Conservation (phyloP, 2,329 filamentous ascomycete species). For the Calonectria naviculata region DNA sequence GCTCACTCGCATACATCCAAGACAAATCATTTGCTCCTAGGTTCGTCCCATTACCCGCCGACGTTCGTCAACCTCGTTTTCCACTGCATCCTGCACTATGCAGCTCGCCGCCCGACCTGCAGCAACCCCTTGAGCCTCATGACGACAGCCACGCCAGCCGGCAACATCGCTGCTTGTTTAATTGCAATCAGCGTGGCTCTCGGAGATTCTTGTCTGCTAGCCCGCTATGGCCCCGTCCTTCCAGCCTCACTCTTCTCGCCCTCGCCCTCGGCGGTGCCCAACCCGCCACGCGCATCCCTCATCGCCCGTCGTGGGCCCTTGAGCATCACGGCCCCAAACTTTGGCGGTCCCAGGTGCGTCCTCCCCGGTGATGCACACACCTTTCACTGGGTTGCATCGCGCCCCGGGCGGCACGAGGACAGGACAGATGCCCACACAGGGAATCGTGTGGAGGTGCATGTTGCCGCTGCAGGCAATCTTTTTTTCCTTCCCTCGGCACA, state of each 20-base stretch:
- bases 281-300: background rate
- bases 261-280: background rate
- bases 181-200: background rate
- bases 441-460: slow-evolving; percentile 32
- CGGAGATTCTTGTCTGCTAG: background rate
- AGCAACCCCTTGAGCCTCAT: slow-evolving; percentile 39
- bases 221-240: background rate
- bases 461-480: slow-evolving; percentile 40
- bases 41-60: slow-evolving; percentile 31
- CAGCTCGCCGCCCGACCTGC: slow-evolving; percentile 36
- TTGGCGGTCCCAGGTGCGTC: slow-evolving; percentile 10
- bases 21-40: slow-evolving; percentile 25
- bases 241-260: background rate
- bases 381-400: slow-evolving; percentile 33
- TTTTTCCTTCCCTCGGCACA: slow-evolving; percentile 23
- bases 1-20: slow-evolving; percentile 18
- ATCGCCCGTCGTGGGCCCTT: slow-evolving; percentile 15
- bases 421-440: slow-evolving; percentile 23
- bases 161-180: background rate
- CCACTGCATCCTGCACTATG: slow-evolving; percentile 35
- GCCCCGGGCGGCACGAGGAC: slow-evolving; percentile 35
- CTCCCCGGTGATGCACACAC: slow-evolving; percentile 27
- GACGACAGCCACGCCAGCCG: slow-evolving; percentile 25
- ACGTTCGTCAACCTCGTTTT: slow-evolving; percentile 29
- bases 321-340: slow-evolving; percentile 25